Conservation (phyloP, 495 filamentous ascomycete genomes). For the Aspergillus saccharolyticus region DNA sequence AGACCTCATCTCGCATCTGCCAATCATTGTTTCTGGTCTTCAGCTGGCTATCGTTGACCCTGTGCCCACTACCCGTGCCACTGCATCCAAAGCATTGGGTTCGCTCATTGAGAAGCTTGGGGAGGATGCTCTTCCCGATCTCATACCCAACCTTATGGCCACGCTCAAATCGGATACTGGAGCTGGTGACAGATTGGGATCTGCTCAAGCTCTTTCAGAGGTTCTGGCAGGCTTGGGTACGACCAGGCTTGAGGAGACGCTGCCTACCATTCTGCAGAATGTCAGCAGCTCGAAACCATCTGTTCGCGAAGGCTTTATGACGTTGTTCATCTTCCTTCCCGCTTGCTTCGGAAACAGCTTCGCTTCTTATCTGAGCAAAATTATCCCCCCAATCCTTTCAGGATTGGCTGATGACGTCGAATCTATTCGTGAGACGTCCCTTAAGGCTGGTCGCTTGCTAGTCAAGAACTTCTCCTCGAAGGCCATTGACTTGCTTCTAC, state of each 20-base stretch:
- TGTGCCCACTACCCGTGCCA: conserved; percentile 93
- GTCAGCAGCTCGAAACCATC: conserved; percentile 84
- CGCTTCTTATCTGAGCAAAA: conserved; percentile 87
- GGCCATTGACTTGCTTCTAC: conserved; percentile 87
- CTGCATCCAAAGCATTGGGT: conserved; percentile 90
- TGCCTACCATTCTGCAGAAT: conserved; percentile 95
- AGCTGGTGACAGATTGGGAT: conserved; percentile 90
- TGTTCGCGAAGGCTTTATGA: conserved; percentile 98
- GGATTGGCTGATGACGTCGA: conserved; percentile 95
- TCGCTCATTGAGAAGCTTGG: conserved; percentile 95
- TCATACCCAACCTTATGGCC: conserved; percentile 95
- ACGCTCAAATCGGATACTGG: conserved; percentile 96
- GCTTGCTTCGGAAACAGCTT: conserved; percentile 99
- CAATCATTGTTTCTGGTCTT: conserved; percentile 85
- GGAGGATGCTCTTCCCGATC: conserved; percentile 92
- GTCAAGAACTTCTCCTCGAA: conserved; percentile 97
- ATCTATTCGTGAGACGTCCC: conserved; percentile 87
- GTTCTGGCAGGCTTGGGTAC: conserved; percentile 94
- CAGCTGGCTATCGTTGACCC: conserved; percentile 88
- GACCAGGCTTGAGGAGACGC: conserved; percentile 83
- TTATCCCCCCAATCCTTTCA: conserved; percentile 91
- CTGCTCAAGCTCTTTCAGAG: conserved; percentile 93
- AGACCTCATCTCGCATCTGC: conserved; percentile 85
- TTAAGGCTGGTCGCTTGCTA: conserved; percentile 85
- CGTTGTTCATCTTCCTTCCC: conserved; percentile 96